Base-by-base conservation (phyloP, 148 eudicot genomes). In the Pouteria glomerata region DNA sequence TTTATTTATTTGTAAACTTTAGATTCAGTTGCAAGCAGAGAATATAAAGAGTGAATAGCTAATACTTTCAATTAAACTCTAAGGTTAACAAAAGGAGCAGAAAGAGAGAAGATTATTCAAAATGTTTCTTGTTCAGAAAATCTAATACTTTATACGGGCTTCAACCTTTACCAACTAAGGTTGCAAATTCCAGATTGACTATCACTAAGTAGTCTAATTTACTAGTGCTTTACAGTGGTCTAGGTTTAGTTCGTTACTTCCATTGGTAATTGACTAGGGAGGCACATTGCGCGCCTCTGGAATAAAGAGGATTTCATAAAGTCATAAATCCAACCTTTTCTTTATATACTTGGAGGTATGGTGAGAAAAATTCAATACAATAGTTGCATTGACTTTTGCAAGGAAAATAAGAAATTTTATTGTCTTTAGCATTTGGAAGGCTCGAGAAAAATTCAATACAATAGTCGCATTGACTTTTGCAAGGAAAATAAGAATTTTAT, bases 1-100 rank as follows among this genome's bases (percentile, higher is more conserved):
- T 21, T 68, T 23, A 55, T 21, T 68, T 23, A 55, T 37, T 34
- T 31, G 42, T 53, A 68, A 68, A 52, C 65, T 61, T 61, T 55
- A 37, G 48, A 24, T 35, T 39, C 37, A 70, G 73, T 35, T 41
- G 34, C 63, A 39, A 56, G 45, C 50, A 37, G 30, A 69, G 19
- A 34, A 50, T 19, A 50, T 19, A 0, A n/a, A 16, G 37, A 4
- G 23, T 48, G 29, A 30, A 50, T 29, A 44, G 18, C 19, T 29
- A 13, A 31, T 57, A 29, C 23, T 27, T 29, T 23, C 18, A 33
- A 33, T 33, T 3, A 35, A 33, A 51, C 10, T 31, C 23, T 14
- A 34, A 21, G 37, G 19, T 15, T 21, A 39, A 53, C 3, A 19
- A 53, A 52, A 53, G 23, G 61, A 16, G 34, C 45, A 35, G 60